Base-by-base conservation (phyloP, 257 asterid species). In the Nicotiana sylvestris region DNA sequence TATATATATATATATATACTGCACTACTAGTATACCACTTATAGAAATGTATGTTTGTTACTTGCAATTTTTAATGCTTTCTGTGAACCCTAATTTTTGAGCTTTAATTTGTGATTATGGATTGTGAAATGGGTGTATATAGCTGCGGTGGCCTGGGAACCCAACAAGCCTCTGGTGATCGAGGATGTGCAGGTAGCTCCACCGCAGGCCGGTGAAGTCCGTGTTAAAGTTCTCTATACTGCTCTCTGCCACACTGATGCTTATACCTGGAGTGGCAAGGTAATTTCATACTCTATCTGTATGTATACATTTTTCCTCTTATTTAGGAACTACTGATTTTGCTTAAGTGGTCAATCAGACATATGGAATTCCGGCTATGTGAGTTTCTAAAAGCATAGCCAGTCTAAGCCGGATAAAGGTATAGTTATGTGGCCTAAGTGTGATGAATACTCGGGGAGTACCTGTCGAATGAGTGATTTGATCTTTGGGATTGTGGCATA, bases 121-220 rank as follows among this genome's bases (percentile, higher is more conserved):
- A 74, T 49, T 74, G 16, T 76, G 80, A 29, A 84, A 61, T 56
- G 35, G 58, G 18, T 58, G 61, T 76, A 29, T 76, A 29, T 16
- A 92, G 98, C 97, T 66, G 97, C 98, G 92, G 98, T 94, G 93
- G 97, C 98, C 88, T 94, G 98, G 98, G 98, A 94, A 91, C 93
- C 98, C 91, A 92, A 92, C 74, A 94, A 94, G 88, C 97, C 98
- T 1, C 89, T 93, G 82, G 97, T 89, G 85, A 93, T 94, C 70
- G 97, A 94, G 90, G 96, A 94, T 17, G 97, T 94, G 30, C 94
- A 94, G 92, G 98, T 94, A 86, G 96, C 94, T 68, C 98, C 97
- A 79, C 98, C 98, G 32, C 98, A 93, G 55, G 91, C 98, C 64
- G 97, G 98, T 5, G 98, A 94, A 86, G 97, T 94, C 60, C 93